These are phyloP conservation scores for Rhododendron williamsianum DNA, from an alignment of 148 eudicot species.

Conservation along the genomic window DNA sequence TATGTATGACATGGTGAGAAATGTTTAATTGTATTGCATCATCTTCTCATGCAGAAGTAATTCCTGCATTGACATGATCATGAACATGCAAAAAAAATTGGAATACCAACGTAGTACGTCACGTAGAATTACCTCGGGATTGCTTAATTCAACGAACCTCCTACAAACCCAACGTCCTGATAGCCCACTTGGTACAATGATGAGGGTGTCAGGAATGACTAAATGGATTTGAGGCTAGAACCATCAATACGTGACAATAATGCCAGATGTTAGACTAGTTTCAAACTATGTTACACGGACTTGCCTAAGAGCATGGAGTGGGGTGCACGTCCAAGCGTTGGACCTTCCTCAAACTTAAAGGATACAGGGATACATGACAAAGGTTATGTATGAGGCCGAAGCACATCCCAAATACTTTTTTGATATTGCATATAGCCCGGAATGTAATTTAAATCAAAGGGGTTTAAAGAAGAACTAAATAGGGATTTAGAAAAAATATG, in stretches of 20 bases:
- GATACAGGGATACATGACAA: background rate
- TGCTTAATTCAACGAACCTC: background rate
- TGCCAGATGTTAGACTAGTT: background rate
- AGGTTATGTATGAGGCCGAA: background rate
- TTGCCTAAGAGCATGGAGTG: background rate
- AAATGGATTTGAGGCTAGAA: background rate
- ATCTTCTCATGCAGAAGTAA: background rate
- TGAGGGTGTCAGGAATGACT: background rate
- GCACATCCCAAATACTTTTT: background rate
- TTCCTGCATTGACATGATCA: background rate
- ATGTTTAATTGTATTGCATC: background rate
- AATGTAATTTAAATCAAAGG: background rate
- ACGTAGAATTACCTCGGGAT: background rate
- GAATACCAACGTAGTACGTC: background rate
- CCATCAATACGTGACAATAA: background rate
- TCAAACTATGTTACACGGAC: background rate
- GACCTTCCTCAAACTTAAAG: background rate
- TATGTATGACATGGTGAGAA: background rate
- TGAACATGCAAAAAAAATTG: background rate
- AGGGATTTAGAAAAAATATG: background rate
- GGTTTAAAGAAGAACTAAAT: background rate
- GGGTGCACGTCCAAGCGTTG: background rate
- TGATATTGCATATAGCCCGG: background rate
- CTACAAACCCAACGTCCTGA: background rate
- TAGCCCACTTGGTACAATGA: slow-evolving; percentile 1